These are phyloP conservation scores for Boletus semigastroideus DNA, from an alignment of 1,284 basidiomycete species.

Conservation along the genomic window DNA sequence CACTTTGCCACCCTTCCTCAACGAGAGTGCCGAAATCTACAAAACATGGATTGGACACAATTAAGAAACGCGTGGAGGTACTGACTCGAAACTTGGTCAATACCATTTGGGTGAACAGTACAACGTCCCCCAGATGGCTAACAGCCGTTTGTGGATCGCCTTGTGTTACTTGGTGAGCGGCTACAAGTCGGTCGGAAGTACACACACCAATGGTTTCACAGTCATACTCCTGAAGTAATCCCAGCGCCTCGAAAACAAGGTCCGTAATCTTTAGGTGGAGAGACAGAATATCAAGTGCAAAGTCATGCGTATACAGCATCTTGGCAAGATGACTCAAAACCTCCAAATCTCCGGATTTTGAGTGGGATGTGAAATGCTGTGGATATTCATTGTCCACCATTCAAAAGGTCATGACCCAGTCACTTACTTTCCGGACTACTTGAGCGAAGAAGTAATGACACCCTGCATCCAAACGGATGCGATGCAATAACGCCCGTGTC, in stretches of 20 bases:
- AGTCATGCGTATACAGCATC: constrained; percentile 55
- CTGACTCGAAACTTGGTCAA: constrained; percentile 63
- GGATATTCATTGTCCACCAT: background rate
- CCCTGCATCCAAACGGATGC: constrained; percentile 58
- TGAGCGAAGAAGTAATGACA: constrained; percentile 60
- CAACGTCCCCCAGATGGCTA: constrained; percentile 70
- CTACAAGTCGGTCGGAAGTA: background rate
- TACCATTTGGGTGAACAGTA: constrained; percentile 67
- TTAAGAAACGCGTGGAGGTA: constrained; percentile 14
- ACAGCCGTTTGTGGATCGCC: constrained; percentile 81
- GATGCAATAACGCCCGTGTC: constrained; percentile 47
- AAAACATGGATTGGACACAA: background rate
- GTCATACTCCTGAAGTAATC: constrained; percentile 70
- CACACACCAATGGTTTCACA: constrained; percentile 73
- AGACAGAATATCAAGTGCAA: constrained; percentile 64
- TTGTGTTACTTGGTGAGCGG: constrained; percentile 30
- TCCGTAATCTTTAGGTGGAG: constrained; percentile 66
- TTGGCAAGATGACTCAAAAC: constrained; percentile 64
- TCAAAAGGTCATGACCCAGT: background rate
- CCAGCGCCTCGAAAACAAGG: constrained; percentile 57
- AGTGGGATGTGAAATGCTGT: constrained; percentile 56
- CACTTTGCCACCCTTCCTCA: constrained; percentile 43
- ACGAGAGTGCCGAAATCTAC: constrained; percentile 32
- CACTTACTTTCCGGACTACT: constrained; percentile 54
- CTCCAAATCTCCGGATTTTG: constrained; percentile 59